These are phyloP conservation scores for Groenewaldozyma sp. DNA, from an alignment of 1,139 yeast species.

Conservation along the genomic window DNA sequence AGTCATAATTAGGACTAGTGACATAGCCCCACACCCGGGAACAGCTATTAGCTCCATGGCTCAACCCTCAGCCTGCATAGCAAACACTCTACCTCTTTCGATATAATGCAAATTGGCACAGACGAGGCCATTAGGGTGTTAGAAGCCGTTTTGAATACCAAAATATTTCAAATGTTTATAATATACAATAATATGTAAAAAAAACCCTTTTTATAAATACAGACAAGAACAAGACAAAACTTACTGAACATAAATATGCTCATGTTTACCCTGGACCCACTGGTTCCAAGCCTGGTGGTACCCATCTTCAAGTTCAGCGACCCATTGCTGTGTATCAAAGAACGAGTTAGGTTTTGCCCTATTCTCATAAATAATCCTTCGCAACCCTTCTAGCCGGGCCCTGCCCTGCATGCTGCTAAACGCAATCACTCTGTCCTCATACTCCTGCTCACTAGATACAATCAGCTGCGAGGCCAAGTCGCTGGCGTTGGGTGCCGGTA, in stretches of 20 bases:
- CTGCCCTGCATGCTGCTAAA: constrained; percentile 15
- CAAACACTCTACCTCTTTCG: too few relatives aligned
- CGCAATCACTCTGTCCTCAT: constrained; percentile 22
- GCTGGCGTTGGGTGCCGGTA: constrained; percentile 12
- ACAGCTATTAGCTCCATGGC: too few relatives aligned
- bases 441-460: constrained; percentile 22
- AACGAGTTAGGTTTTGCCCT: constrained; percentile 20
- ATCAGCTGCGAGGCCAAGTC: constrained; percentile 15
- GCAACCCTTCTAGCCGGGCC: constrained; percentile 17
- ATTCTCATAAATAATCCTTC: constrained; percentile 19
- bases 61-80: too few relatives aligned
- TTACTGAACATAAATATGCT: constrained; percentile 7
- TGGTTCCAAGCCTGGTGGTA: constrained; percentile 24
- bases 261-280: constrained; percentile 20
- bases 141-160: too few relatives aligned
- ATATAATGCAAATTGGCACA: too few relatives aligned
- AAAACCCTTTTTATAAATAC: background rate
- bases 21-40: too few relatives aligned
- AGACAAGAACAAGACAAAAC: background rate
- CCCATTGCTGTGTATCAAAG: constrained; percentile 27
- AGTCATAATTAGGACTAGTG: too few relatives aligned
- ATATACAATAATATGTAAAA: too few relatives aligned
- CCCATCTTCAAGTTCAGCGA: constrained; percentile 23
- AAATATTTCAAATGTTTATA: too few relatives aligned
- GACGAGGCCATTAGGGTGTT: too few relatives aligned